Evolutionary conservation across 139 green algal genomes (phyloP).

Genomic region (Spirogloea muscicola): DNA sequence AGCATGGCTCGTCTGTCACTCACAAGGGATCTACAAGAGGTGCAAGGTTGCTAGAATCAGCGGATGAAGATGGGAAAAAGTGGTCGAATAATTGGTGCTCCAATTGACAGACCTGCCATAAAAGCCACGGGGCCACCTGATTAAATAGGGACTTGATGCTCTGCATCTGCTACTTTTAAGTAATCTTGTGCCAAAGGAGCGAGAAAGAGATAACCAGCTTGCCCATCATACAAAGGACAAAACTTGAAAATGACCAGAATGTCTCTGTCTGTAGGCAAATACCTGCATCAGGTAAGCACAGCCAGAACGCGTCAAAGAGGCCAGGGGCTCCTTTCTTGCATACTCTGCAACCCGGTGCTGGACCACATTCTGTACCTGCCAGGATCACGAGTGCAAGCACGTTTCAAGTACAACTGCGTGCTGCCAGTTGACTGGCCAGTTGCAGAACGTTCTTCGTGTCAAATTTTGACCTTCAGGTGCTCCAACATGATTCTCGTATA

Average conservation of each 20-base stretch:
- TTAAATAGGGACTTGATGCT: no score
- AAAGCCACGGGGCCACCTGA: not conserved
- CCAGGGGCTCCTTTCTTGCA: constrained; percentile 45
- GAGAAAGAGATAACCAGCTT: no score
- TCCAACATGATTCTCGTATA: not conserved
- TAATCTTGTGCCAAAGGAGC: no score
- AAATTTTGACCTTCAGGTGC: not conserved
- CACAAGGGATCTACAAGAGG: constrained; percentile 47
- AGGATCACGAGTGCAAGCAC: not conserved
- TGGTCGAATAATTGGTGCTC: constrained; percentile 83
- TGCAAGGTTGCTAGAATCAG: constrained; percentile 52
- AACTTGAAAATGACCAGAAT: no score
- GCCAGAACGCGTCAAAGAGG: constrained; percentile 61
- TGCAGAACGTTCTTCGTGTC: not conserved
- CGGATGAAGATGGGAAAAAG: constrained; percentile 68
- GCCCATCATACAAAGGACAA: no score
- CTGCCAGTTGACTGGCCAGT: no score
- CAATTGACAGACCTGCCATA: constrained; percentile 65
- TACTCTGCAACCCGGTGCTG: constrained; percentile 36
- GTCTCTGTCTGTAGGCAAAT: no score
- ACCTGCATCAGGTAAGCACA: constrained; percentile 76
- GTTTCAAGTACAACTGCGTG: no score
- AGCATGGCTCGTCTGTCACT: no score
- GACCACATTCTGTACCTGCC: constrained; percentile 21
- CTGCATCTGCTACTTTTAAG: no score